Evolutionary conservation across 2,329 filamentous ascomycete species (phyloP).

Genomic region (Pseudogymnoascus sp.): DNA sequence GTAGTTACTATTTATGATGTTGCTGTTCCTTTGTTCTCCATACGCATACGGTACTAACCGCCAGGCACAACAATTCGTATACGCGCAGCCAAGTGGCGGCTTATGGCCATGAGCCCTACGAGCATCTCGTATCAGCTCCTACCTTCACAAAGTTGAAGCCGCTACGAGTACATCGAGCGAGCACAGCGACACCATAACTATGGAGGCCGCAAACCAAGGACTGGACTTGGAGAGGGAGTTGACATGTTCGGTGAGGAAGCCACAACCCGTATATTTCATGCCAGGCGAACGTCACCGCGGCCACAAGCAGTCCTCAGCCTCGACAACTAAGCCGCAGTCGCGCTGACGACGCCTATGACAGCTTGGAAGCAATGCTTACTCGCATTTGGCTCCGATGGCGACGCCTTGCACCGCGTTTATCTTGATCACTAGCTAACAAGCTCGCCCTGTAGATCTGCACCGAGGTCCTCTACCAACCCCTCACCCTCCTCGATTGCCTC

Average conservation of each 20-base stretch:
- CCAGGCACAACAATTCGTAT: constrained; percentile 9
- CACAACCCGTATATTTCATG: constrained; percentile 16
- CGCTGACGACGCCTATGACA: background rate
- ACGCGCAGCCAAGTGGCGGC: background rate
- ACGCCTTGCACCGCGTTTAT: constrained; percentile 13
- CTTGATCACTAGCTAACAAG: background rate
- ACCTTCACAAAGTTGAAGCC: background rate
- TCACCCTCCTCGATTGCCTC: constrained; percentile 86
- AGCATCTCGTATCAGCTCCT: background rate
- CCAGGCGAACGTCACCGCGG: background rate
- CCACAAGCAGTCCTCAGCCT: constrained; percentile 12
- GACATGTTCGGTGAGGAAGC: constrained; percentile 75
- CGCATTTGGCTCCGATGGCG: background rate
- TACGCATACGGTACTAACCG: constrained; percentile 1
- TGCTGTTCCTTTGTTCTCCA: background rate
- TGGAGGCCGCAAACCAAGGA: constrained; percentile 46
- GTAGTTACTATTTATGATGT: background rate
- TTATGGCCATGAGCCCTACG: background rate
- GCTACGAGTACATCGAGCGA: background rate
- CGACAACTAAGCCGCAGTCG: constrained; percentile 6
- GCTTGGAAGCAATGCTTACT: background rate
- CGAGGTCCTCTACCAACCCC: constrained; percentile 83
- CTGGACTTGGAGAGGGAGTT: constrained; percentile 87
- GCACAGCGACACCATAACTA: constrained; percentile 28
- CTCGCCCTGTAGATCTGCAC: constrained; percentile 72